These are phyloP conservation scores for Leucosporidium scottii DNA, from an alignment of 768 basidiomycete genomes.

Conservation along the genomic window DNA sequence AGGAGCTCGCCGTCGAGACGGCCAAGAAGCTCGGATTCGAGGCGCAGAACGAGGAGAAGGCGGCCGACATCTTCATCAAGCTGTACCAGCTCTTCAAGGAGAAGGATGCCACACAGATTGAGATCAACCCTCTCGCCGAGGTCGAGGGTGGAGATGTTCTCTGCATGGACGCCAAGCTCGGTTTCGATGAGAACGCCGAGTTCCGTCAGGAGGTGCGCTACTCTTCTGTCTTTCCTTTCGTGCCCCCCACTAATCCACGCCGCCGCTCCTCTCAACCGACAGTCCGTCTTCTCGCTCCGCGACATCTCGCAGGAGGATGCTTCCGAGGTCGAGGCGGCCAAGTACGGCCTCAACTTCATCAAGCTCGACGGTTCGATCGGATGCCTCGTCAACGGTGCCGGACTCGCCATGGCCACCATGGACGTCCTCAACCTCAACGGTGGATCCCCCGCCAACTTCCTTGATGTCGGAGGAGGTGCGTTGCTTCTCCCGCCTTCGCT, in stretches of 20 bases:
- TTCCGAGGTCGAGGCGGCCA: conserved; percentile 95
- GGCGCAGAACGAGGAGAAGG: conserved; percentile 63
- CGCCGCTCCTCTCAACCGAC: neutral
- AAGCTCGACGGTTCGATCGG: conserved; percentile 66
- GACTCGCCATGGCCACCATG: conserved; percentile 41
- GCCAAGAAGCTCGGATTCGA: conserved; percentile 90
- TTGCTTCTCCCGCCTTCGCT: neutral
- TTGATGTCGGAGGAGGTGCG: conserved; percentile 26
- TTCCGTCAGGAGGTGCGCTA: conserved; percentile 64
- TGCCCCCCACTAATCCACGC: too few species aligned
- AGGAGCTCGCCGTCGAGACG: conserved; percentile 58
- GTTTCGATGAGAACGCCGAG: conserved; percentile 99
- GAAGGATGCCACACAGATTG: conserved; percentile 98
- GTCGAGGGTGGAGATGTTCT: conserved; percentile 84
- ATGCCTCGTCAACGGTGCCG: neutral
- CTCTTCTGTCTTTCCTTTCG: too few species aligned
- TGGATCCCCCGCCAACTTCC: conserved; percentile 79
- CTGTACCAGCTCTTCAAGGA: conserved; percentile 97
- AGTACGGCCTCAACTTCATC: conserved; percentile 94
- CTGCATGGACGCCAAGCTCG: conserved; percentile 99
- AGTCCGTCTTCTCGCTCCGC: conserved; percentile 77
- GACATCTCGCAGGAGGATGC: conserved; percentile 93
- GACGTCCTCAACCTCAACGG: conserved; percentile 53
- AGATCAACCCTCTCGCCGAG: conserved; percentile 96
- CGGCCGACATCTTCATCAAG: conserved; percentile 86